Evolutionary conservation across 345 rosid species (phyloP), one percentile per base, ranked within the genome.

Genomic region (Cardamine occulta): DNA sequence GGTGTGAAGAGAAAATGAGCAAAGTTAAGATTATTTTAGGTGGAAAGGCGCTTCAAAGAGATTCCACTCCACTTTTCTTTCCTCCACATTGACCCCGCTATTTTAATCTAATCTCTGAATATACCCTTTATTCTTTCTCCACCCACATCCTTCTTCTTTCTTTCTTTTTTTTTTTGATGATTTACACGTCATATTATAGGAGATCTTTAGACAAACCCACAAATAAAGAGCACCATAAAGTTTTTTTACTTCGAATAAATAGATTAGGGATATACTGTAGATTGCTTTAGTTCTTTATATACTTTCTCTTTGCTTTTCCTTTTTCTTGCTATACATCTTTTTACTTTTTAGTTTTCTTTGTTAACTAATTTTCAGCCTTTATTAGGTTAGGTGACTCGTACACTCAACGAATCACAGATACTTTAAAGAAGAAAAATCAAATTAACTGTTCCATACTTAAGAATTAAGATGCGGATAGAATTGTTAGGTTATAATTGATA

Each of bases 1-100:
- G 99, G 99, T 89, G 96, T 39, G 99, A 93, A 77, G 98, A 83
- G 80, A 96, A 93, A 85, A 93, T 89, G 97, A 96, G 91, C 91
- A 96, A 85, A 87, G 91, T 93, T 23, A 91, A 84, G 21, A 74
- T 93, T 21, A 42, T 71, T 65, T 75, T 74, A 60, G 89, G 83
- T 40, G 93, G 97, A 68, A 87, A 88, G 67, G 75, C 44, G 1
- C 80, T 96, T 42, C 96, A 93, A 80, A 89, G 98, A 87, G 98
- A 96, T 74, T 85, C 95, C 58, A 80, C 95, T 0, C 86, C 96
- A 76, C 89, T 93, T 80, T 96, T 95, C 76, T 96, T 91, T 86
- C 99, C 97, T 23, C 87, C 98, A 74, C 99, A 89, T 79, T 86
- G 85, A 88, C 82, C 82, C 86, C 49, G 70, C 73, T 59, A 14